These are phyloP conservation scores for Capniomyces stellatus DNA, from an alignment of 371 early-diverging fungal species.

Conservation along the genomic window DNA sequence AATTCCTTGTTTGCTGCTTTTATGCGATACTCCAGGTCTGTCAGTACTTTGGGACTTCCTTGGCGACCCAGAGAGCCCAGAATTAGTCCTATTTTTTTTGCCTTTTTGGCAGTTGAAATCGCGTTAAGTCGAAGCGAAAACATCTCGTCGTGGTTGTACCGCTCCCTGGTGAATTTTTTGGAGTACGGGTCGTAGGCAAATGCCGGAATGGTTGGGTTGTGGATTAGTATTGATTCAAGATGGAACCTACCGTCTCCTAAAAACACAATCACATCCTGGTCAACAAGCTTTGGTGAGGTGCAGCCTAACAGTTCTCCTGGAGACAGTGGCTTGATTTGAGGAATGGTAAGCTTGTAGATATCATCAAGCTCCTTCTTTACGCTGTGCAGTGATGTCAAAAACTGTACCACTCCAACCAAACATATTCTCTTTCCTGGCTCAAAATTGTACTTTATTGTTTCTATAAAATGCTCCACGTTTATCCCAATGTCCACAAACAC, in stretches of 20 bases:
- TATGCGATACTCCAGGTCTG: conserved; percentile 52
- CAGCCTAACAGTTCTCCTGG: conserved; percentile 99
- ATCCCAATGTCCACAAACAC: conserved; percentile 99
- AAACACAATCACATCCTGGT: conserved; percentile 48
- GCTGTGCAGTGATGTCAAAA: conserved; percentile 75
- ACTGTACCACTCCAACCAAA: conserved; percentile 95
- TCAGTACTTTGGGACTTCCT: conserved; percentile 84
- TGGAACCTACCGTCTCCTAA: conserved; percentile 99
- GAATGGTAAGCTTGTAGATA: conserved; percentile 53
- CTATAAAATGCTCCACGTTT: conserved; percentile 82
- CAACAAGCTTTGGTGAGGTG: conserved; percentile 79
- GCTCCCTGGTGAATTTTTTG: conserved; percentile 80
- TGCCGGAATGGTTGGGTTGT: conserved; percentile 81
- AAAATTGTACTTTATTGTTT: conserved; percentile 74
- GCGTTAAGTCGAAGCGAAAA: conserved; percentile 63
- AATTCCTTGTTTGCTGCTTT: conserved; percentile 42
- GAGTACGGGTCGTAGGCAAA: conserved; percentile 95
- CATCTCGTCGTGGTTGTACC: conserved; percentile 89
- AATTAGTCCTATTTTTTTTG: conserved; percentile 75
- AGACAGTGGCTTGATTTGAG: conserved; percentile 90
- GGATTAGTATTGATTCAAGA: conserved; percentile 98
- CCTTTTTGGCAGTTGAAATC: conserved; percentile 48
- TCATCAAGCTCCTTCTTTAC: conserved; percentile 32
- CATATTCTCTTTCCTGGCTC: conserved; percentile 45
- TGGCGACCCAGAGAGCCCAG: conserved; percentile 97